phyloP scores from a whole-genome alignment of 1,139 yeast species.

The Debaryomyces singareniensis region DNA sequence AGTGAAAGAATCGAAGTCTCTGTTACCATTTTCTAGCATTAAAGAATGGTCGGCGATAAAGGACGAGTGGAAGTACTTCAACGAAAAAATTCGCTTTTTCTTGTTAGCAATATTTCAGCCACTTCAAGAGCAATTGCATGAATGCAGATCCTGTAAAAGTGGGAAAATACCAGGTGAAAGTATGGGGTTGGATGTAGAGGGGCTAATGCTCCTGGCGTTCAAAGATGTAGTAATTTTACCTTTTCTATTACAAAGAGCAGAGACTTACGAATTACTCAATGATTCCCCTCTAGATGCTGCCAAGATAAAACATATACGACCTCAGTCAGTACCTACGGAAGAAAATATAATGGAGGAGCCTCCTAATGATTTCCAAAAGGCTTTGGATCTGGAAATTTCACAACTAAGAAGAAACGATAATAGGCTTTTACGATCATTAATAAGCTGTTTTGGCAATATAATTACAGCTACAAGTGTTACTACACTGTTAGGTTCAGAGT shows the following conservation, averaged over 20 bases:
- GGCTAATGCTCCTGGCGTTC: conserved; percentile 22
- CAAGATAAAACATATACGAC: too few relatives aligned
- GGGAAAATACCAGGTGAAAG: conserved; percentile 4
- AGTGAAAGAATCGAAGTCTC: not conserved
- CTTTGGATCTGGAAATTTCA: conserved; percentile 6
- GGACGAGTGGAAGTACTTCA: conserved; percentile 28
- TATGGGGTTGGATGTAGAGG: conserved; percentile 23
- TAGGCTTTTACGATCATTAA: conserved; percentile 9
- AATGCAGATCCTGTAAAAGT: conserved; percentile 10
- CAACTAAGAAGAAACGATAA: conserved; percentile 5
- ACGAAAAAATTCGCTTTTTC: conserved; percentile 22
- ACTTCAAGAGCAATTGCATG: conserved; percentile 18
- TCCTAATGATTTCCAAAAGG: too few relatives aligned
- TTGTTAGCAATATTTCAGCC: conserved; percentile 26
- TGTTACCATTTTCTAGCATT: not conserved
- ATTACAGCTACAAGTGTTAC: conserved; percentile 11
- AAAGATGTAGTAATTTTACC: conserved; percentile 27
- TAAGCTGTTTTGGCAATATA: conserved; percentile 19
- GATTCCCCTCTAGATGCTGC: too few relatives aligned
- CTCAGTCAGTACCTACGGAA: too few relatives aligned
- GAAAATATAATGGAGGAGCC: too few relatives aligned
- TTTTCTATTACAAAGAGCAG: conserved; percentile 16
- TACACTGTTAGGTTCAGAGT: conserved; percentile 18
- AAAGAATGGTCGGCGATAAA: conserved; percentile 17
- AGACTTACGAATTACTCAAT: conserved; percentile 7